Base-by-base conservation (phyloP, 768 basidiomycete species). In the Agrocybe chaxingu region DNA sequence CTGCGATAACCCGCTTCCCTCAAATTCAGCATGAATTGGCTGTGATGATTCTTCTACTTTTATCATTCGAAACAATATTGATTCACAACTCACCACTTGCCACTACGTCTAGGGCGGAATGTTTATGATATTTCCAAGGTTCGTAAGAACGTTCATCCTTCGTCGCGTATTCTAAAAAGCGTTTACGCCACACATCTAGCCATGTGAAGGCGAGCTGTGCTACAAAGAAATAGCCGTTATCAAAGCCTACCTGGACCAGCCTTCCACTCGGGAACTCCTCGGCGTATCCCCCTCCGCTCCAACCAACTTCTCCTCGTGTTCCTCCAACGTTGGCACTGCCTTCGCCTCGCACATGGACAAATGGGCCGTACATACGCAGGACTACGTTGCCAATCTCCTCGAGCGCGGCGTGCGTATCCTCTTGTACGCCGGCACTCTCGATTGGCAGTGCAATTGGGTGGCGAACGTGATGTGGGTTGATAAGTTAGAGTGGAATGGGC, bases 391-490 rank as follows among this genome's bases (percentile, higher is more conserved):
- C 0, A 76, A 71, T 5, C 78, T 92, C 35, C 77, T 92, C 7
- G 89, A 92, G 51, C 78, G 88, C n/a, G 85, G 85, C 0, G 67
- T 94, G 13, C 79, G 83, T 4, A 70, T 89, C 33, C 74, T 92
- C 37, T 82, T 87, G 42, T 89, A 89, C 55, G 84, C 83, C 0
- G 87, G 87, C 13, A 85, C 81, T 39, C 85, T 84, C 55, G 85
- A 88, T 59, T 89, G 85, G 85, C 85, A 85, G 53, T 90, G 87
- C 62, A 88, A 89, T 62, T 87, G 82, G 80, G 68, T 88, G 29
- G 83, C 85, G 11, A 92, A 92, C 66, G 80, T 80, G 59, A 71
- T 81, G 37, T 92, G 90, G 90, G 79, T 85, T 6, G 78, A 88
- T 44, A 71, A 77, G 52, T 70, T 93, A 45, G 78, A 85, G 46